Conservation (phyloP, 2,329 filamentous ascomycete genomes). For the Cercospora sp. region DNA sequence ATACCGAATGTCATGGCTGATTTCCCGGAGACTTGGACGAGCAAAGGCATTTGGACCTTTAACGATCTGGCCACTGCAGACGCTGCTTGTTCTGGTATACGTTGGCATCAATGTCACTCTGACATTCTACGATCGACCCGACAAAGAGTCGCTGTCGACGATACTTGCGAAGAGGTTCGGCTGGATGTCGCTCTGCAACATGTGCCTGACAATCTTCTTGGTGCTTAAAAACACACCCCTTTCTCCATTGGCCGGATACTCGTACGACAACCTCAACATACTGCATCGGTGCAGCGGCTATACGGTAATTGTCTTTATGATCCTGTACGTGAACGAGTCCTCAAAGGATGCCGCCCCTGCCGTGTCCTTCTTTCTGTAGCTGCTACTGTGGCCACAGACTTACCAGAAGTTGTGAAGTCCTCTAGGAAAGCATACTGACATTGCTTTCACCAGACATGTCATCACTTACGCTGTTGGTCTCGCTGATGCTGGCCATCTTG, state of each 20-base stretch:
- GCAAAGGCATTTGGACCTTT: constrained; percentile 10
- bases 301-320: constrained; percentile 26
- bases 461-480: constrained; percentile 25
- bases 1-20: constrained; percentile 4
- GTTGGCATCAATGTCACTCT: constrained; percentile 25
- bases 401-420: background rate
- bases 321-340: constrained; percentile 22
- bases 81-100: constrained; percentile 18
- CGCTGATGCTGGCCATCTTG: constrained; percentile 16
- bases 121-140: constrained; percentile 25
- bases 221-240: constrained; percentile 34
- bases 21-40: background rate
- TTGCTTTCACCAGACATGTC: background rate
- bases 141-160: constrained; percentile 16
- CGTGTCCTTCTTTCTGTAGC: background rate
- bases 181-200: constrained; percentile 32
- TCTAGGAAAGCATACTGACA: background rate
- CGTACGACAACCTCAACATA: constrained; percentile 31
- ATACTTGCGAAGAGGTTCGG: constrained; percentile 32
- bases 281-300: constrained; percentile 33
- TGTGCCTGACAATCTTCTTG: constrained; percentile 31
- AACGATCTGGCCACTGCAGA: constrained; percentile 12
- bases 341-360: background rate
- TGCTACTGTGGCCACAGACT: background rate
- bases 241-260: constrained; percentile 30